Evolutionary conservation across 176 grass and related monocot species (phyloP), one percentile per base, ranked within the genome.

Genomic region (Metroxylon sagu): DNA sequence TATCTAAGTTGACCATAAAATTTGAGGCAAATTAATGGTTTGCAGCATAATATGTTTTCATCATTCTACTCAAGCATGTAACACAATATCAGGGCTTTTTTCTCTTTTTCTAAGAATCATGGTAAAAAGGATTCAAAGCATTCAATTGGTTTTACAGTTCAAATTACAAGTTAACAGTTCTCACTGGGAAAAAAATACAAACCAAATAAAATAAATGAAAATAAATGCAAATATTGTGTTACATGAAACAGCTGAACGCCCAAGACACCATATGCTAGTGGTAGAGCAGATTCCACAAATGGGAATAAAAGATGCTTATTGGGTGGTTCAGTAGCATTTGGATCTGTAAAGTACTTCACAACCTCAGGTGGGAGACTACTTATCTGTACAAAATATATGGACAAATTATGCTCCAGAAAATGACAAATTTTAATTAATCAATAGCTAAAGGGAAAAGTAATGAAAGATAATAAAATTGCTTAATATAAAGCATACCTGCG

Each of bases 191-290:
- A 10, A 10, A 39, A 64, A 64, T 16, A 49, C 16, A 48, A n/a
- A n/a, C n/a, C 18, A 16, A 27, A 27, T 8, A 21, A 5, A 48
- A 35, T 30, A 48, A 12, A 48, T 17, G 5, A 3, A 16, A 23
- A 1, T 23, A 49, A 4, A 49, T 12, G 5, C 3, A 54, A 54
- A 18, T 54, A 21, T 19, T 49, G 53, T 35, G 56, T 89, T 90
- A 90, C 91, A 87, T 98, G 93, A 73, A 98, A 92, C 73, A 98
- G 67, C 67, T 92, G 87, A 70, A 92, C 81, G 67, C 87, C 74
- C 58, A 98, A 68, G 30, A 92, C 93, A 16, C 93, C 88, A 79
- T 98, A 98, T 70, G 93, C 93, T 65, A 98, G 70, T 29, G 88
- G 93, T 62, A 98, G 66, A 71, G 93, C 87, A 58, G 93, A 92